phyloP scores from a whole-genome alignment of 2,329 filamentous ascomycete genomes.

The Colletotrichum salicis region DNA sequence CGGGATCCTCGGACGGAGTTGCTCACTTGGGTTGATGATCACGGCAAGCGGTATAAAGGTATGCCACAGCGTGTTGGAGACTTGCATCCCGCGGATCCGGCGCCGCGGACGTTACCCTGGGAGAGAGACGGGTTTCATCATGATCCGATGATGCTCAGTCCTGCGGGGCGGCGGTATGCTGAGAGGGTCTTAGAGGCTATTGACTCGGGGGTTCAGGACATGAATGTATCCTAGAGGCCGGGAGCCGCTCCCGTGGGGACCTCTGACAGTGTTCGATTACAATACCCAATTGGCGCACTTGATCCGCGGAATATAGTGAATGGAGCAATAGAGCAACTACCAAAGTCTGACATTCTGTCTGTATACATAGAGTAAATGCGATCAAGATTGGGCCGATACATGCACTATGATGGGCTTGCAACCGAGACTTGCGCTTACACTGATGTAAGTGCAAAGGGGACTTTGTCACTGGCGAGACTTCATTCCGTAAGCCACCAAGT shows the following conservation, averaged over 20 bases:
- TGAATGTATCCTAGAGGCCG: slow-evolving; percentile 18
- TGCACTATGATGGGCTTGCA: too few species aligned
- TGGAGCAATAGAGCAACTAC: neutral
- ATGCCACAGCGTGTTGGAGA: slow-evolving; percentile 28
- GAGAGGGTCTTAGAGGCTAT: slow-evolving; percentile 18
- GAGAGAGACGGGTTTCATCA: neutral
- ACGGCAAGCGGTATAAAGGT: slow-evolving; percentile 25
- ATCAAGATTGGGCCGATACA: too few species aligned
- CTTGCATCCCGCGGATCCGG: slow-evolving; percentile 11
- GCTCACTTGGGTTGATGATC: slow-evolving; percentile 37
- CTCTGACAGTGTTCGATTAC: neutral
- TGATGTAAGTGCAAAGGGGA: too few species aligned
- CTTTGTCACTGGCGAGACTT: too few species aligned
- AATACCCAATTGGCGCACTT: slow-evolving; percentile 22
- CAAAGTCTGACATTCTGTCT: too few species aligned
- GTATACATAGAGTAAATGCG: too few species aligned
- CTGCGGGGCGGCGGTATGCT: slow-evolving; percentile 11
- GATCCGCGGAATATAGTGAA: too few species aligned
- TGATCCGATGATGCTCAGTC: slow-evolving; percentile 9
- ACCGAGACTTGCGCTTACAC: too few species aligned
- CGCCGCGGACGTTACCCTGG: slow-evolving; percentile 9
- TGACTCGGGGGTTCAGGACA: slow-evolving; percentile 23
- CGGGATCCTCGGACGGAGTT: slow-evolving; percentile 13
- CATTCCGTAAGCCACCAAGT: too few species aligned
- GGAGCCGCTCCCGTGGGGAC: too few species aligned